phyloP scores from a whole-genome alignment of 2,329 filamentous ascomycete species.

The Ploettnerulaceae sp. region DNA sequence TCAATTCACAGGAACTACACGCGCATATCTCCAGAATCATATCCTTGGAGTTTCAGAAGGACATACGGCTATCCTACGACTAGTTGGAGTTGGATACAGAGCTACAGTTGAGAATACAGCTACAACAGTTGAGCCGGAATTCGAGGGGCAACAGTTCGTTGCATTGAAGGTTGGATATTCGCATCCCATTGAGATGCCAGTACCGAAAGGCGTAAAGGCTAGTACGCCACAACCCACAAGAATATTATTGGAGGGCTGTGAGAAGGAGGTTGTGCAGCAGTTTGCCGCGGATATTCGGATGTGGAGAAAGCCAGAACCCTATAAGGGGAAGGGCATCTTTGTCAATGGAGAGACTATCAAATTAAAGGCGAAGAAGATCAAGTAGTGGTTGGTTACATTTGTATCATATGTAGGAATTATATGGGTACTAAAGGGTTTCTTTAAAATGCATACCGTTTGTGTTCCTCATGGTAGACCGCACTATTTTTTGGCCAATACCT shows the following conservation, averaged over 20 bases:
- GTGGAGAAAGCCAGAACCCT: constrained; percentile 92
- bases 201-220: constrained; percentile 78
- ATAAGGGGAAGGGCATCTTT: constrained; percentile 99
- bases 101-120: constrained; percentile 77
- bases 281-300: constrained; percentile 84
- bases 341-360: constrained; percentile 97
- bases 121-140: constrained; percentile 60
- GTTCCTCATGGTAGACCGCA: background rate
- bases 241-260: constrained; percentile 80
- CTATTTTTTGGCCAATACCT: constrained; percentile 56
- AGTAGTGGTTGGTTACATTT: constrained; percentile 47
- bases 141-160: constrained; percentile 80
- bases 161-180: constrained; percentile 95
- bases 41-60: constrained; percentile 94
- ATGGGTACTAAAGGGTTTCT: constrained; percentile 8
- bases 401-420: constrained; percentile 27
- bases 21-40: constrained; percentile 85
- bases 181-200: constrained; percentile 84
- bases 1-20: constrained; percentile 65
- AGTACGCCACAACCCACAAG: constrained; percentile 87
- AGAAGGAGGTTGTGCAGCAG: constrained; percentile 82
- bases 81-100: constrained; percentile 94
- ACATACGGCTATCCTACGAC: constrained; percentile 84
- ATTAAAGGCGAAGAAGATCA: constrained; percentile 97
- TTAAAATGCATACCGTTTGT: background rate